Conservation (phyloP, 495 filamentous ascomycete genomes). For the Amorphotheca resinae region DNA sequence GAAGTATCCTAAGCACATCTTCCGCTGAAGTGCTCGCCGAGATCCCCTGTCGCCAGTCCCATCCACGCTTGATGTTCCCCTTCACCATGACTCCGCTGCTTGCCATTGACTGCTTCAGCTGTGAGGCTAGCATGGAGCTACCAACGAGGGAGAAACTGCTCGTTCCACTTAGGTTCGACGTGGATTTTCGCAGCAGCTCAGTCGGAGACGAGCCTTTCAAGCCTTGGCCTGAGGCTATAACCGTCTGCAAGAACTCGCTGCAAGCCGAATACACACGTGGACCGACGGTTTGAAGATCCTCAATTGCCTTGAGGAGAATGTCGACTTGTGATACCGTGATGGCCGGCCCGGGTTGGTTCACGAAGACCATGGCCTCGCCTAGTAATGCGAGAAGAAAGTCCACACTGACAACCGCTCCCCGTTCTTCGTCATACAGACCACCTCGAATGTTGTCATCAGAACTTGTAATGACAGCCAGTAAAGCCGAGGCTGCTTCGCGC, state of each 20-base stretch:
- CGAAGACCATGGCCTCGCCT: constrained; percentile 67
- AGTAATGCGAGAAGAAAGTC: constrained; percentile 74
- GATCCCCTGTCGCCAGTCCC: constrained; percentile 74
- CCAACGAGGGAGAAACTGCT: constrained; percentile 59
- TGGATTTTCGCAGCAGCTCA: constrained; percentile 55
- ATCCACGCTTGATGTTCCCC: constrained; percentile 46
- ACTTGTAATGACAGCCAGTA: constrained; percentile 68
- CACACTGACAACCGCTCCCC: constrained; percentile 69
- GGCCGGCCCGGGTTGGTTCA: constrained; percentile 32
- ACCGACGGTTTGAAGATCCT: constrained; percentile 70
- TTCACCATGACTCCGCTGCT: constrained; percentile 45
- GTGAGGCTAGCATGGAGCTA: constrained; percentile 57
- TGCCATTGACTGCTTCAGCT: constrained; percentile 41
- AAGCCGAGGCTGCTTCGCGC: constrained; percentile 53
- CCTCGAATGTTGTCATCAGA: constrained; percentile 81
- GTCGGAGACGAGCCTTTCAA: constrained; percentile 43
- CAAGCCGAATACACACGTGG: constrained; percentile 54
- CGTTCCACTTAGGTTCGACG: constrained; percentile 39
- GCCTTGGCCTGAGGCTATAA: constrained; percentile 33
- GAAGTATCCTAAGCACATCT: constrained; percentile 58
- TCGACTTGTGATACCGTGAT: constrained; percentile 56
- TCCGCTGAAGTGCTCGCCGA: constrained; percentile 41
- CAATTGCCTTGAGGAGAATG: constrained; percentile 62
- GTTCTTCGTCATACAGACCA: constrained; percentile 66
- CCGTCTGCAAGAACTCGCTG: constrained; percentile 55